Evolutionary conservation across 108 stramenopile genomes (phyloP).

Genomic region (Schizochytrium sp.): DNA sequence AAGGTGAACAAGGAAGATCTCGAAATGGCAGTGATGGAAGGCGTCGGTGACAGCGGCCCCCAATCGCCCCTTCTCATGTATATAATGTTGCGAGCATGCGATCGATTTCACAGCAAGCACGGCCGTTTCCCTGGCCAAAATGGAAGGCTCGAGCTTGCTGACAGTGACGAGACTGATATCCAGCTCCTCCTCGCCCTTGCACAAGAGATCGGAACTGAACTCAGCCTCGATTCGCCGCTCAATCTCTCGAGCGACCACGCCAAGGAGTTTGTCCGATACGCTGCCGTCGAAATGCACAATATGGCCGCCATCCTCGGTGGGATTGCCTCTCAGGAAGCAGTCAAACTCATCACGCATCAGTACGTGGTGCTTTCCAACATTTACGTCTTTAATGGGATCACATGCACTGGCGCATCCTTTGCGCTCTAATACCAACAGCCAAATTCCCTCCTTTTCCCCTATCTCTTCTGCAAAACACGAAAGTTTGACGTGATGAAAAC

Average conservation of each 20-base stretch:
- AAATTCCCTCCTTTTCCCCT: too few species aligned
- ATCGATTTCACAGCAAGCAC: slow-evolving; percentile 55
- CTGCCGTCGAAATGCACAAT: slow-evolving; percentile 74
- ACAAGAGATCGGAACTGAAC: slow-evolving; percentile 31
- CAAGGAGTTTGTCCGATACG: slow-evolving; percentile 69
- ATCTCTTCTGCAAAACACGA: too few species aligned
- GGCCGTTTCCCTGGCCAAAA: slow-evolving; percentile 61
- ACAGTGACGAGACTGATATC: slow-evolving; percentile 52
- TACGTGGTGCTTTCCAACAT: slow-evolving; percentile 78
- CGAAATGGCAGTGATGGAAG: neutral
- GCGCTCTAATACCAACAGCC: slow-evolving; percentile 37
- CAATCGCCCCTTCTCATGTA: slow-evolving; percentile 72
- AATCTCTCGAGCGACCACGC: slow-evolving; percentile 42
- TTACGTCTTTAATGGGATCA: slow-evolving; percentile 90
- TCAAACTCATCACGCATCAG: slow-evolving; percentile 85
- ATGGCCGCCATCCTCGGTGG: slow-evolving; percentile 79
- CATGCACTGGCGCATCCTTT: slow-evolving; percentile 67
- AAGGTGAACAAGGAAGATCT: slow-evolving; percentile 3
- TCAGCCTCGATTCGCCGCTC: slow-evolving; percentile 50
- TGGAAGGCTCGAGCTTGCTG: slow-evolving; percentile 35
- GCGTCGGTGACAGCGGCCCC: neutral
- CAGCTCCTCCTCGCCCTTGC: slow-evolving; percentile 43
- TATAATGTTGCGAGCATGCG: slow-evolving; percentile 64
- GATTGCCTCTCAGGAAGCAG: slow-evolving; percentile 85
- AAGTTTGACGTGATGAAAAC: too few species aligned